These are phyloP conservation scores for Candida morakotiae DNA, from an alignment of 805 yeast species.

Conservation along the genomic window DNA sequence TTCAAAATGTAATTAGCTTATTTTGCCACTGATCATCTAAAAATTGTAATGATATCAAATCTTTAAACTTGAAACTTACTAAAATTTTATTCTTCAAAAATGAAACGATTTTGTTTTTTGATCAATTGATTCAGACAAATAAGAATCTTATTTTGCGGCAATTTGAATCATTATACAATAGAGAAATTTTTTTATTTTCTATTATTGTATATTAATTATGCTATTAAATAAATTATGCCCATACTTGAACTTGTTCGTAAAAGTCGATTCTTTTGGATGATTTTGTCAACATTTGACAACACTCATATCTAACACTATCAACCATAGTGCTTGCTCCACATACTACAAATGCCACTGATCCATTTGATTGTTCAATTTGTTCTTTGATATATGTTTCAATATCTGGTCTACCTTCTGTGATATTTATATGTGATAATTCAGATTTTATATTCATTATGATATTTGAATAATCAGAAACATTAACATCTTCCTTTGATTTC, in stretches of 20 bases:
- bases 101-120: no score
- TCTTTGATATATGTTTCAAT: not conserved
- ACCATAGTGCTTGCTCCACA: constrained; percentile 32
- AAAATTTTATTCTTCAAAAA: no score
- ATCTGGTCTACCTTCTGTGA: constrained; percentile 2
- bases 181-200: no score
- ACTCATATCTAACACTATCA: constrained; percentile 50
- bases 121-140: no score
- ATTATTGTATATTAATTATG: not conserved
- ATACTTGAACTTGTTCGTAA: constrained; percentile 70
- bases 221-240: constrained; percentile 45
- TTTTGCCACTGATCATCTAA: no score
- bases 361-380: constrained; percentile 1
- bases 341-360: constrained; percentile 1
- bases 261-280: constrained; percentile 54
- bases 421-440: constrained; percentile 1
- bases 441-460: not conserved
- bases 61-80: no score
- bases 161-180: no score
- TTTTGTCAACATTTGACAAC: constrained; percentile 37
- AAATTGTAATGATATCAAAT: no score
- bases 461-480: not conserved
- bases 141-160: no score
- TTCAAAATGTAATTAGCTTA: no score
- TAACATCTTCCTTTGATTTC: constrained; percentile 1